A percentile compares a stretch with the other conserved stretches of the same genome.
Conservation (phyloP, 371 early-diverging fungal species). For the Mycotypha africana region DNA sequence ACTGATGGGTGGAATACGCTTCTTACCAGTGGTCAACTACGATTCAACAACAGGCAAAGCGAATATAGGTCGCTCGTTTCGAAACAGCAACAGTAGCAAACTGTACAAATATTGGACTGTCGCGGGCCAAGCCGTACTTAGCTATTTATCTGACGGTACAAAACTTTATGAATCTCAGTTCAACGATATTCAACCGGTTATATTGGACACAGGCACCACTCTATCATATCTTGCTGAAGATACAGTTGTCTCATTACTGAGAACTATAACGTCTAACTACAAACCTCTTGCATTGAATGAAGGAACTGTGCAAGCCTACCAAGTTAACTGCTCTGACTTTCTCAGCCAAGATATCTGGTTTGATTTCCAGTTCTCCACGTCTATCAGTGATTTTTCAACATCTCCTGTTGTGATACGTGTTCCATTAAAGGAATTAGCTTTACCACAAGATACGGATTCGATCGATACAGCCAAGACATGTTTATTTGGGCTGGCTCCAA, state of each 20-base stretch:
- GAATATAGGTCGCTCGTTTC: neutral
- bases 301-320: slow-evolving; percentile 8
- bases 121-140: slow-evolving; percentile 10
- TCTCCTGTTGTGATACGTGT: slow-evolving; percentile 9
- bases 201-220: slow-evolving; percentile 29
- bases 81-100: neutral
- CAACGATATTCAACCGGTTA: slow-evolving; percentile 11
- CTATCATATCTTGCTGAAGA: slow-evolving; percentile 18
- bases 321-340: slow-evolving; percentile 9
- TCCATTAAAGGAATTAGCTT: slow-evolving; percentile 13
- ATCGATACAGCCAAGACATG: slow-evolving; percentile 12
- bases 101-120: slow-evolving; percentile 32
- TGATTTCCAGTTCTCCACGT: slow-evolving; percentile 12
- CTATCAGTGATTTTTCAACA: neutral
- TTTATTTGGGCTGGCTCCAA: slow-evolving; percentile 26
- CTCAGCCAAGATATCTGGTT: too few species aligned
- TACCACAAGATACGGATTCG: slow-evolving; percentile 13
- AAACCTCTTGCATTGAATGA: slow-evolving; percentile 1
- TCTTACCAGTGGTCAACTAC: slow-evolving; percentile 21
- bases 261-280: slow-evolving; percentile 8
- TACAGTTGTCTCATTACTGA: slow-evolving; percentile 1
- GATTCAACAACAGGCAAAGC: neutral
- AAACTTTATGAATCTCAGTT: slow-evolving; percentile 7
- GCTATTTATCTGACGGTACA: neutral
- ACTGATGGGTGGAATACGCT: slow-evolving; percentile 39